These are phyloP conservation scores for Excoecaria cochinchinensis DNA, from an alignment of 345 rosid genomes.

Conservation along the genomic window DNA sequence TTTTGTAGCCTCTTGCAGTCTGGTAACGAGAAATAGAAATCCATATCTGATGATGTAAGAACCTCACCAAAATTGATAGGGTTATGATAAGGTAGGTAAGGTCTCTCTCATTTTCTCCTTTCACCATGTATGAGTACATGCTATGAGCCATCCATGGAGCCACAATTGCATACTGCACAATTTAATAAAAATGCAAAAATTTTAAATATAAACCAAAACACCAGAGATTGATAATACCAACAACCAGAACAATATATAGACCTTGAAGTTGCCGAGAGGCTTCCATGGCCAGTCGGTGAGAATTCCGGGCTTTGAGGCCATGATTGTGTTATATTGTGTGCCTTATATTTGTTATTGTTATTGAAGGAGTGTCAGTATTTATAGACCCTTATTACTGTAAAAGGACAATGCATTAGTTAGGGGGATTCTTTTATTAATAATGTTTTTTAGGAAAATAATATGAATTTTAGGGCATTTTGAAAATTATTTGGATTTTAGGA, in stretches of 20 bases:
- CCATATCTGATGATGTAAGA: constrained; percentile 58
- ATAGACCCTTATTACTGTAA: no score
- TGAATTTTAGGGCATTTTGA: no score
- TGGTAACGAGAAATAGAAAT: constrained; percentile 42
- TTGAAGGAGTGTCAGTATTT: no score
- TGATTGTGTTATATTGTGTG: neutral
- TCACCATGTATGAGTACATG: constrained; percentile 29
- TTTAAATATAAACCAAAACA: neutral
- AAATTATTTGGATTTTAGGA: no score
- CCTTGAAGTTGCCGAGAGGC: constrained; percentile 46
- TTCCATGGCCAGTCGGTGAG: constrained; percentile 50
- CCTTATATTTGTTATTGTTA: no score
- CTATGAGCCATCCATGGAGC: constrained; percentile 49
- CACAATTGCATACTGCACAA: constrained; percentile 41
- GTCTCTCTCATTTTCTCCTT: constrained; percentile 32
- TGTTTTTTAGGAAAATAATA: no score
- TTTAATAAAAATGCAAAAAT: no score
- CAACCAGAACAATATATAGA: neutral
- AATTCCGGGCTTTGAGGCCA: constrained; percentile 45
- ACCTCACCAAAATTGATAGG: constrained; percentile 32
- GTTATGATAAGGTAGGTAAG: constrained; percentile 31
- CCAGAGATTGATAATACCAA: neutral
- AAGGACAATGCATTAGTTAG: no score
- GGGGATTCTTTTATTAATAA: no score
- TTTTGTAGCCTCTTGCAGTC: constrained; percentile 48